A percentile compares a stretch with the other conserved stretches of the same genome.
phyloP scores from a whole-genome alignment of 202 grass and related monocot genomes.

The Musa balbisiana region DNA sequence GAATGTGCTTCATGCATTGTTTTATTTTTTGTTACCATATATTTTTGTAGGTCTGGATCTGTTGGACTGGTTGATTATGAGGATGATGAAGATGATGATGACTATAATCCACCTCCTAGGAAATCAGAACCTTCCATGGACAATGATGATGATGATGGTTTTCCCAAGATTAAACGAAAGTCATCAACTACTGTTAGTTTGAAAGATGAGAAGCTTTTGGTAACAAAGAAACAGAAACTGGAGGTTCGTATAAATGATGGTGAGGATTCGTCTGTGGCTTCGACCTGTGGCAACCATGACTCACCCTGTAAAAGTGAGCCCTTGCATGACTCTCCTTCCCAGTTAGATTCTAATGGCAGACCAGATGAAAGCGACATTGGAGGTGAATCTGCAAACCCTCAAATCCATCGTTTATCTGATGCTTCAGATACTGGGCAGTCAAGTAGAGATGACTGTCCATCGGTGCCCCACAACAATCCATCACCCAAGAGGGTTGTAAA shows the following conservation, averaged over 20 bases:
- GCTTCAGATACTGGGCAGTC: not conserved
- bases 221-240: constrained; percentile 7
- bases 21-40: not conserved
- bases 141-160: not conserved
- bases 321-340: not conserved
- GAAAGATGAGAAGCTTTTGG: not conserved
- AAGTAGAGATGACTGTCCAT: not conserved
- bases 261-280: not conserved
- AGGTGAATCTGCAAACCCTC: not conserved
- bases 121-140: not conserved
- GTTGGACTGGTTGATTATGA: constrained; percentile 1
- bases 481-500: not conserved
- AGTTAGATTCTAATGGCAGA: not conserved
- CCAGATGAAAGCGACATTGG: not conserved
- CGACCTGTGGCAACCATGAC: not conserved
- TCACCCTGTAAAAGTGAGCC: not conserved
- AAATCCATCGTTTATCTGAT: not conserved
- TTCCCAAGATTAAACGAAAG: not conserved
- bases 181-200: not conserved
- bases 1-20: too few species aligned
- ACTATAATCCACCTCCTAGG: constrained; percentile 1
- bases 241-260: not conserved
- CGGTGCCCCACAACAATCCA: not conserved
- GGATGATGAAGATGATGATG: not conserved
- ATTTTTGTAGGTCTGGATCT: constrained; percentile 8